A percentile compares a stretch with the other conserved stretches of the same genome.
Conservation (phyloP, 192 early-diverging fungal species). For the Chytriomyces sp. region DNA sequence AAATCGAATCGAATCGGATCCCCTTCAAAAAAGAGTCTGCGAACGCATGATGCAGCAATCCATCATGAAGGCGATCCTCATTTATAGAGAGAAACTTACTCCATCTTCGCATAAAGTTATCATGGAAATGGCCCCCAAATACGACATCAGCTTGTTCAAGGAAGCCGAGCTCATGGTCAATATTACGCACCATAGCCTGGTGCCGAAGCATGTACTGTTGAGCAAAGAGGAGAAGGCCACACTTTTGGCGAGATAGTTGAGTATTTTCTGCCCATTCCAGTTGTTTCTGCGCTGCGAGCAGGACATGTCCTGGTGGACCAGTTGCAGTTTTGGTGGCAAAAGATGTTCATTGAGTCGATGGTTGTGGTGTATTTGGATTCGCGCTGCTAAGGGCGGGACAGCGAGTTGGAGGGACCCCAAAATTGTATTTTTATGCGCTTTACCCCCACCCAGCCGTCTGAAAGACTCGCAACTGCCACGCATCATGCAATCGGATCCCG, state of each 20-base stretch:
- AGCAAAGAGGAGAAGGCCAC: constrained; percentile 85
- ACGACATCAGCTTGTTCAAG: constrained; percentile 81
- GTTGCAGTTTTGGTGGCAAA: too few relatives aligned
- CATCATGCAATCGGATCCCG: constrained; percentile 83
- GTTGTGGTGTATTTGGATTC: too few relatives aligned
- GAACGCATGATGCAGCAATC: constrained; percentile 83
- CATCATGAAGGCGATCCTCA: constrained; percentile 79
- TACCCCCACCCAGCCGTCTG: constrained; percentile 63
- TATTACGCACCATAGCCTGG: constrained; percentile 93
- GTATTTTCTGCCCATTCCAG: constrained; percentile 9
- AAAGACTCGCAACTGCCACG: constrained; percentile 95
- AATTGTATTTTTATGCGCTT: neutral
- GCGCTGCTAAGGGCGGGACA: too few relatives aligned
- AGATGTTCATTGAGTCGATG: too few relatives aligned
- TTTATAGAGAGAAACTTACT: constrained; percentile 82
- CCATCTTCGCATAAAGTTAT: constrained; percentile 83
- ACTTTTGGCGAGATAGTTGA: constrained; percentile 84
- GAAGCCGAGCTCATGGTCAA: constrained; percentile 95
- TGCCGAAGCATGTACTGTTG: constrained; percentile 90
- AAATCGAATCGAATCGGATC: too few relatives aligned
- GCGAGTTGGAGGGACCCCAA: neutral
- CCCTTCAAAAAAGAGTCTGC: constrained; percentile 37
- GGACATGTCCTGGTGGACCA: too few relatives aligned
- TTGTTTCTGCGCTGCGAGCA: too few relatives aligned
- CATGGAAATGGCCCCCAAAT: constrained; percentile 68